These are phyloP conservation scores for Malus hybrid DNA, from an alignment of 331 rosid species.

Conservation along the genomic window DNA sequence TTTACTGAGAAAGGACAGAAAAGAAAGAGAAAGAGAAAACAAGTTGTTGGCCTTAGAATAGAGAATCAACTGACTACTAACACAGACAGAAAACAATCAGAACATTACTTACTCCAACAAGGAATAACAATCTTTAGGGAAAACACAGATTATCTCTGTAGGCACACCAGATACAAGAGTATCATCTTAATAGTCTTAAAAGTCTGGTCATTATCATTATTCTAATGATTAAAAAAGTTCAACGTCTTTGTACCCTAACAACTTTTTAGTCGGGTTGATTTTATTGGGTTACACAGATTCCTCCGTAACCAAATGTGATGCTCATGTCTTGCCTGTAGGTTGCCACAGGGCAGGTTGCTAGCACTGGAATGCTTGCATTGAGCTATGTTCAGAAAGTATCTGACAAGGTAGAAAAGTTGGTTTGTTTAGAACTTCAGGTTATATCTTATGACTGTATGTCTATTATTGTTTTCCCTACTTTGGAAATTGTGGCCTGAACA, in stretches of 20 bases:
- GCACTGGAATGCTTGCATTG: slow-evolving; percentile 88
- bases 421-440: not conserved
- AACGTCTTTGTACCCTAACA: no score
- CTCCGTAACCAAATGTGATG: not conserved
- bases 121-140: not conserved
- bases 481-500: no score
- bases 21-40: not conserved
- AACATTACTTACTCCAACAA: not conserved
- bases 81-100: not conserved
- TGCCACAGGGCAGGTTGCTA: slow-evolving; percentile 95
- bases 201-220: not conserved
- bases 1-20: not conserved
- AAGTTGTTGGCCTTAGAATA: no score
- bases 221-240: no score
- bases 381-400: slow-evolving; percentile 93
- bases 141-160: not conserved
- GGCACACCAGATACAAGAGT: not conserved
- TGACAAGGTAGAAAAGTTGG: slow-evolving; percentile 61
- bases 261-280: no score
- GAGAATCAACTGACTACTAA: no score
- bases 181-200: not conserved
- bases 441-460: not conserved
- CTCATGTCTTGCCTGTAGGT: slow-evolving; percentile 43
- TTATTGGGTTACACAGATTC: no score
- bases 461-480: not conserved